Evolutionary conservation across 2,329 filamentous ascomycete species (phyloP).

Genomic region (Beauveria sp.): DNA sequence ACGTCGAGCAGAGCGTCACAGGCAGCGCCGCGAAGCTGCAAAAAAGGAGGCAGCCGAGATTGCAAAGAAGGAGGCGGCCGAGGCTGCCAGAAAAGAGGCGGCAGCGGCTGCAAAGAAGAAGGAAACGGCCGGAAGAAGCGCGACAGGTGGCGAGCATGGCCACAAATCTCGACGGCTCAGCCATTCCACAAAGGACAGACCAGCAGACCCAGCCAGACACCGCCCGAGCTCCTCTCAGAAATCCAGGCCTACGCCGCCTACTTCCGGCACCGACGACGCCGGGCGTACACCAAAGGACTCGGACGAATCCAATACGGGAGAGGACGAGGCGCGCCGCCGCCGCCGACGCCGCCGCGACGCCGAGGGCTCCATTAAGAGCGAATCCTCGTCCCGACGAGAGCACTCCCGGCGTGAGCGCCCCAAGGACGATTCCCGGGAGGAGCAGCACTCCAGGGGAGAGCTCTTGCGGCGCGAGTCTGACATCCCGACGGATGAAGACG

Average conservation of each 20-base stretch:
- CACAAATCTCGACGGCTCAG: constrained; percentile 34
- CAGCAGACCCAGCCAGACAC: constrained; percentile 13
- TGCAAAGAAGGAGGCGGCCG: not conserved
- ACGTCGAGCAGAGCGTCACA: not conserved
- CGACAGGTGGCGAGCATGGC: constrained; percentile 10
- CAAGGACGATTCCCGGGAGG: not conserved
- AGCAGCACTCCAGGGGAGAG: not conserved
- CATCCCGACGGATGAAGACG: constrained; percentile 15
- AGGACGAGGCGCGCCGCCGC: constrained; percentile 7
- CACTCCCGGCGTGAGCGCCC: not conserved
- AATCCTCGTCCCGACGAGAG: not conserved
- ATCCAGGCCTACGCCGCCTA: not conserved
- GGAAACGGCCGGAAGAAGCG: not conserved
- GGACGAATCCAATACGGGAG: not conserved
- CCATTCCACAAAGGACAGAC: constrained; percentile 27
- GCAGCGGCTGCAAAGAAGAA: not conserved
- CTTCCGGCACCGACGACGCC: constrained; percentile 3
- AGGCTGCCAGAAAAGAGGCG: constrained; percentile 5
- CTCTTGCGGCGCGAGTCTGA: not conserved
- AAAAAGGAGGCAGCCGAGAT: not conserved
- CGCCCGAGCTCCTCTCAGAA: not conserved
- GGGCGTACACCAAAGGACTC: not conserved
- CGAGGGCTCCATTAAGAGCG: not conserved
- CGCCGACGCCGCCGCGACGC: constrained; percentile 4
- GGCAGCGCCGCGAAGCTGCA: constrained; percentile 1